Evolutionary conservation across 139 green algal species (phyloP), one percentile per base, ranked within the genome.

Genomic region (Haematococcus lacustris): DNA sequence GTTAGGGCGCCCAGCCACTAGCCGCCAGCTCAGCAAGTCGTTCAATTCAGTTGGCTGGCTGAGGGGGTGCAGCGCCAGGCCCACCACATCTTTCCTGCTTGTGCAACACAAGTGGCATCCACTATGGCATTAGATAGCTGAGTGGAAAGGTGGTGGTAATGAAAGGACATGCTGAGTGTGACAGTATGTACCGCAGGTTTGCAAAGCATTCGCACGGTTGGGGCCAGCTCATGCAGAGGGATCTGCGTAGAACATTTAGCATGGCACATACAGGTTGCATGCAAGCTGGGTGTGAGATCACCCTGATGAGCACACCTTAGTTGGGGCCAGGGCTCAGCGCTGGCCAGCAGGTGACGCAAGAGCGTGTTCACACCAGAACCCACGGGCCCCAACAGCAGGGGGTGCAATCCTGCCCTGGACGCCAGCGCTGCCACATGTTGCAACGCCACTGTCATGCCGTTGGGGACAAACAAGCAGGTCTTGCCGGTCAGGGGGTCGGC

Each of bases 291-390:
- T n/a, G n/a, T n/a, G n/a, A n/a, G n/a, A n/a, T n/a, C n/a, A n/a
- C n/a, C n/a, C n/a, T n/a, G n/a, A n/a, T n/a, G n/a, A n/a, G n/a
- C n/a, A n/a, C n/a, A 71, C 38, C 17, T 38, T 33, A 59, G 51
- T 43, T 66, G 68, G 3, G 38, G 4, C 4, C 5, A 51, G 51
- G 38, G 7, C 23, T 21, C 34, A 38, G 34, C 61, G 33, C 43
- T 75, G 25, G 78, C 53, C 5, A 79, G 51, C 66, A 79, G 34
- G 73, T 84, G 78, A 34, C 59, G 51, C 66, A 80, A 30, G 66
- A 84, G 50, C 21, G 78, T 76, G 13, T 64, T 38, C 17, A 68
- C 67, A n/a, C 78, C 78, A 35, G 63, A 72, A 62, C 78, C 78
- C 3, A 28, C 3, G 3, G 51, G 65, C 21, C 78, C 78, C 47